Base-by-base conservation (phyloP, 768 basidiomycete species). In the Hydnum rufescens region DNA sequence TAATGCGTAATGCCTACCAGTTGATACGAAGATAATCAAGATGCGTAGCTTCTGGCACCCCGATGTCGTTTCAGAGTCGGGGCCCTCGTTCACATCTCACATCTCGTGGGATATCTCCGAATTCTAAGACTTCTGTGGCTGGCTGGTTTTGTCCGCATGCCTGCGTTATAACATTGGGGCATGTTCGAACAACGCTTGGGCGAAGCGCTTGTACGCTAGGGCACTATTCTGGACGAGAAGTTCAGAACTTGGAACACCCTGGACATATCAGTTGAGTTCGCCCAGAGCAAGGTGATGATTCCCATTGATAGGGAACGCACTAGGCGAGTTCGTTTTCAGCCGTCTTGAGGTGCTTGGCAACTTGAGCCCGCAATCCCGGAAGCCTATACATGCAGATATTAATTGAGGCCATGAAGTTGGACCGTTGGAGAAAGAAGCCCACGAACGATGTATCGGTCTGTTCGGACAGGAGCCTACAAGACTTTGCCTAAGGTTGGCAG, bases 21-120 rank as follows among this genome's bases (percentile, higher is more conserved):
- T 68, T 64, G 5, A 43, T 53, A 22, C 62, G 59, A 54, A 70
- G 60, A 44, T 68, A 63, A 13, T 64, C 55, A 23, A 69, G 55
- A 52, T 61, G 63, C 29, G 66, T 18, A 26, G 53, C 52, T 28
- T 52, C 32, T 13, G 4, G 22, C 6, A n/a, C n/a, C n/a, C n/a
- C n/a, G n/a, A n/a, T n/a, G n/a, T n/a, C n/a, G n/a, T n/a, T n/a
- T n/a, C n/a, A n/a, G n/a, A n/a, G n/a, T n/a, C n/a, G n/a, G n/a
- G n/a, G n/a, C n/a, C n/a, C n/a, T n/a, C n/a, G n/a, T n/a, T n/a
- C n/a, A n/a, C n/a, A n/a, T n/a, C n/a, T n/a, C n/a, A n/a, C n/a
- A n/a, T n/a, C n/a, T n/a, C n/a, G n/a, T n/a, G n/a, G n/a, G n/a
- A n/a, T n/a, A n/a, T n/a, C n/a, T n/a, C n/a, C n/a, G n/a, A n/a